Base-by-base conservation (phyloP, 768 basidiomycete genomes). In the Pulveroboletus frians region DNA sequence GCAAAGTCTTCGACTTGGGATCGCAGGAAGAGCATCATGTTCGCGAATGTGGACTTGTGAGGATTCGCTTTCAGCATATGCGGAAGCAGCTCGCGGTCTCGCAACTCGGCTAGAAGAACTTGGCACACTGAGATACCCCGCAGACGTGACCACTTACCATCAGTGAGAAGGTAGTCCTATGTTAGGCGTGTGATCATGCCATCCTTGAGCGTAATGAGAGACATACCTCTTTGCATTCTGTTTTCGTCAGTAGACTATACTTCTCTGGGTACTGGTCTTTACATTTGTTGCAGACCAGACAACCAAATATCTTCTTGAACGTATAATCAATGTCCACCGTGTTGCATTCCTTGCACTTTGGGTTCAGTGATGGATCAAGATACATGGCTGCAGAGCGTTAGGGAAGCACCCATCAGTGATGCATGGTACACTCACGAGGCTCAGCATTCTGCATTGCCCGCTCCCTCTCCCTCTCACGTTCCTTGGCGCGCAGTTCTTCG, bases 1-100 rank as follows among this genome's bases (percentile, higher is more conserved):
- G 96, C 95, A 68, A 94, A 97, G 39, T 85, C 89, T 66, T 99
- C 96, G 2, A 96, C 91, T 66, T 98, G 95, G 61, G 74, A 86
- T 30, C 96, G 83, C 5, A 97, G 75, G 70, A 88, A 98, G 18
- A 99, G 77, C 96, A 98, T 98, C 96, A 98, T 98, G 73, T 98
- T 99, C 31, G 89, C 88, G 63, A 89, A 98, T 0, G 91, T 94
- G 10, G 92, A 88, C 55, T 89, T 87, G 72, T 96, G 93, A 4
- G 92, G 94, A 65, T 97, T 97, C 17, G 91, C 88, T 62, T 94
- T 92, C 49, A 98, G 76, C 21, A 95, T 74, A 67, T 99, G 96
- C 0, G 95, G 96, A 55, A 99, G 79, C 15, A 87, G 71, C 58
- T 96, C 91, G 60, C 89, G 83, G 63, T 99, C 96, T 49, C 87